Percentiles rank a stretch among this genome's conserved stretches.
Evolutionary conservation across 345 rosid genomes (phyloP).

Genomic region (Brassica cretica): DNA sequence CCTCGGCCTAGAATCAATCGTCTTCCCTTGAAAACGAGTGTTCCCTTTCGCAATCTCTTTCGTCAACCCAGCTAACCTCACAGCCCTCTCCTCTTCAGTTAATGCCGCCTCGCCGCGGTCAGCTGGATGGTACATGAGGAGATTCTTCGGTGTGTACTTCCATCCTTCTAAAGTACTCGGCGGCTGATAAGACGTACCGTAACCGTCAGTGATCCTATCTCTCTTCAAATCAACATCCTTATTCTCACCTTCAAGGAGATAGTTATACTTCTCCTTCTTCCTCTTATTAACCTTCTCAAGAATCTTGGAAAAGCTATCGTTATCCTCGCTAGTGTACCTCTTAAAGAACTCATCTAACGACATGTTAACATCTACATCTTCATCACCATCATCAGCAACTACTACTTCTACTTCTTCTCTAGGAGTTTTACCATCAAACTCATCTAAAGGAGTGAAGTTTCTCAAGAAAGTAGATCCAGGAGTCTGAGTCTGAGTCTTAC

Average conservation of each 20-base stretch:
- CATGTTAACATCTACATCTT: conserved; percentile 54
- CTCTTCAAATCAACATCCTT: conserved; percentile 46
- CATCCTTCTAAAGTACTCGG: conserved; percentile 82
- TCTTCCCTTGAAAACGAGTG: conserved; percentile 88
- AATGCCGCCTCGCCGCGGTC: conserved; percentile 84
- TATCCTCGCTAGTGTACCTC: conserved; percentile 91
- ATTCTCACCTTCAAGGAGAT: conserved; percentile 66
- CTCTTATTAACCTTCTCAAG: conserved; percentile 85
- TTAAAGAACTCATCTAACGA: conserved; percentile 80
- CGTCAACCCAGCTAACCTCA: conserved; percentile 65
- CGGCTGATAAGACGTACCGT: conserved; percentile 94
- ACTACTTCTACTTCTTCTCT: conserved; percentile 41
- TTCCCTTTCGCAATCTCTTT: conserved; percentile 70
- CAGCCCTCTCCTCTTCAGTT: conserved; percentile 72
- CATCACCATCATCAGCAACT: conserved; percentile 37
- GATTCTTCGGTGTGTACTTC: conserved; percentile 85
- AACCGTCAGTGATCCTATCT: conserved; percentile 92
- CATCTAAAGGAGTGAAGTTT: conserved; percentile 81
- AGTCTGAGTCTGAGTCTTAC: conserved; percentile 70
- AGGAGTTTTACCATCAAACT: conserved; percentile 59
- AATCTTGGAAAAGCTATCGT: conserved; percentile 79
- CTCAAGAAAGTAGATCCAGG: conserved; percentile 86
- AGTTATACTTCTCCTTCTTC: conserved; percentile 73
- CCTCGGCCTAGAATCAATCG: conserved; percentile 76
- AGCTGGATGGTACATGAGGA: conserved; percentile 93